Base-by-base conservation (phyloP, 2,329 filamentous ascomycete genomes). In the Trichoderma breve region DNA sequence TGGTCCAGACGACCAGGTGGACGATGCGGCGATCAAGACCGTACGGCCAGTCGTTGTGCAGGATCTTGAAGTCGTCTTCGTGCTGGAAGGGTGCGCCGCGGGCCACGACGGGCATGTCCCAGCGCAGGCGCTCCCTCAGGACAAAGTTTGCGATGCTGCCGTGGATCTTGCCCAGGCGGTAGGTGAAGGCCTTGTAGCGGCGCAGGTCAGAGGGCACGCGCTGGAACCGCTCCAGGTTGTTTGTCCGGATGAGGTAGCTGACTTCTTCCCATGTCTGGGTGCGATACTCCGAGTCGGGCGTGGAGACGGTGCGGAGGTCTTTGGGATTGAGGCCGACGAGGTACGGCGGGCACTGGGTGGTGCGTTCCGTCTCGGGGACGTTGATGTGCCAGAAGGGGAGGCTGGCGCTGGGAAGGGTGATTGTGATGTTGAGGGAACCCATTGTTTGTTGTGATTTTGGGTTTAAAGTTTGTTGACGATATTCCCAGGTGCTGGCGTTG, bases 21-120 rank as follows among this genome's bases (percentile, higher is more conserved):
- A 93, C 88, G 74, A 97, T 95, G 66, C 88, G 86, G 61, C 84
- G 79, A 76, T 96, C 93, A 68, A 98, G 86, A 0, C 93, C 94
- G 78, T 98, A 98, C 0, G 95, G 95, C 93, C 94, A 98, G 85
- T 98, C 95, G 79, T 98, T 98, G 82, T 88, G 89, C 53, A 97
- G 81, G 62, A 97, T 90, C 80, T 90, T 94, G 76, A 91, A 83
- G 77, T 96, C 92, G 11, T 84, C 83, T 0, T 81, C 81, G 69
- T 75, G 77, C 74, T 83, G 81, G 73, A 89, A 86, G 0, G 85
- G 85, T 28, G 68, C 74, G 21, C 77, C 78, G 4, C 76, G 74
- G 9, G 81, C 70, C 51, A 71, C 68, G 18, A 86, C 76, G 1
- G 84, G 85, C n/a, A 74, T 72, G 2, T 82, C 79, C 95, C 95